A percentile compares a stretch with the other conserved stretches of the same genome.
Conservation (phyloP, 108 stramenopile species). For the Seminavis robusta region DNA sequence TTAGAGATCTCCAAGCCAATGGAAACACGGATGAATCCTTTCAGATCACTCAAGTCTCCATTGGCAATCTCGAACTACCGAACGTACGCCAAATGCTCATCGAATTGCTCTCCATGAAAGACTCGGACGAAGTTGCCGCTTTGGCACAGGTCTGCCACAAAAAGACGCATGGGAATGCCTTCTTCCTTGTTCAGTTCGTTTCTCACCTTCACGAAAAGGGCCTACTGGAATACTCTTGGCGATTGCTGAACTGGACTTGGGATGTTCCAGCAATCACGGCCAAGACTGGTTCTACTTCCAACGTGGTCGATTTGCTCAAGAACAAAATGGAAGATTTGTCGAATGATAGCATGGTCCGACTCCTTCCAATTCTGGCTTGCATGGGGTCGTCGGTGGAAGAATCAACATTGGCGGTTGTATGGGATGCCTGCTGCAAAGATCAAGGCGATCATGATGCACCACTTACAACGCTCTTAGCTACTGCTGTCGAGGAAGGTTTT, state of each 20-base stretch:
- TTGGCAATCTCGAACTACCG: slow-evolving; percentile 1
- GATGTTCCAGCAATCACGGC: neutral
- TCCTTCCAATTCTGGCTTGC: too few species aligned
- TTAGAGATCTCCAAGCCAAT: neutral
- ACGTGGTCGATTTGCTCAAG: slow-evolving; percentile 6
- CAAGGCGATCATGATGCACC: too few species aligned
- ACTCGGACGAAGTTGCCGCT: too few species aligned
- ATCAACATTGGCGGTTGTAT: too few species aligned
- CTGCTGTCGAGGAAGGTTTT: too few species aligned
- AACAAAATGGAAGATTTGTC: neutral
- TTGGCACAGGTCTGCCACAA: neutral
- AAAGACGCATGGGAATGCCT: neutral
- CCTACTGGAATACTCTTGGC: neutral
- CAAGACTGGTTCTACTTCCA: neutral
- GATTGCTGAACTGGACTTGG: too few species aligned
- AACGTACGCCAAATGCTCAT: neutral
- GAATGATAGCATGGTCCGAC: too few species aligned
- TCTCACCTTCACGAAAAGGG: neutral
- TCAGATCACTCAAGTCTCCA: neutral
- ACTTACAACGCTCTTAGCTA: too few species aligned
- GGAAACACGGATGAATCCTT: neutral
- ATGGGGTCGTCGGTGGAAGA: too few species aligned
- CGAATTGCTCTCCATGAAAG: neutral
- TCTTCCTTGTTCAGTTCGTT: neutral
- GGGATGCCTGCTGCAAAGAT: too few species aligned